phyloP scores from a whole-genome alignment of 176 grass and related monocot genomes.

The Dactylis glomerata region DNA sequence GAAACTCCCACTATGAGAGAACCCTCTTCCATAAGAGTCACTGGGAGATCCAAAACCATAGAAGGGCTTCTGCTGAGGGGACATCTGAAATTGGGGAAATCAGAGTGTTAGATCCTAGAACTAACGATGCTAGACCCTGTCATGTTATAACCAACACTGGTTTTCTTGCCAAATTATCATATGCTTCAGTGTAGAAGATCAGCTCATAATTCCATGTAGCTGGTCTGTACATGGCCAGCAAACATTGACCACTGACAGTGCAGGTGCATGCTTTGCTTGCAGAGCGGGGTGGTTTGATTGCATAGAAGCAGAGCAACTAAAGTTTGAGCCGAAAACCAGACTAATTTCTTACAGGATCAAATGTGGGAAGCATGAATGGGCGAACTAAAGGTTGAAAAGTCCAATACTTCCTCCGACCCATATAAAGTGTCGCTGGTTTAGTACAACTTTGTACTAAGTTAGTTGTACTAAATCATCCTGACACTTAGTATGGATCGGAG shows the following conservation, averaged over 20 bases:
- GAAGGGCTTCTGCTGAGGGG: slow-evolving; percentile 65
- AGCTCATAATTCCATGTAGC: slow-evolving; percentile 8
- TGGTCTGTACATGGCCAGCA: neutral
- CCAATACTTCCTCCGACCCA: too few species aligned
- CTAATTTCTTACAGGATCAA: slow-evolving; percentile 1
- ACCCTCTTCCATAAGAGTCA: slow-evolving; percentile 59
- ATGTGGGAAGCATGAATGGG: neutral
- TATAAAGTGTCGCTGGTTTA: too few species aligned
- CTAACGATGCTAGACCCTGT: neutral
- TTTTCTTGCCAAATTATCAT: neutral
- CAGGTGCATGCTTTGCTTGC: slow-evolving; percentile 4
- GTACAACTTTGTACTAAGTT: too few species aligned
- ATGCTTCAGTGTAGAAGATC: neutral
- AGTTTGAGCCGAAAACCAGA: neutral
- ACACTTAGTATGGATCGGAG: too few species aligned
- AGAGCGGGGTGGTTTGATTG: neutral
- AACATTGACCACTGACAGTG: neutral
- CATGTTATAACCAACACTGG: neutral
- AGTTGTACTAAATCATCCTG: too few species aligned
- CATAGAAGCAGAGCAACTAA: neutral
- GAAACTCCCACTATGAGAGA: slow-evolving; percentile 53
- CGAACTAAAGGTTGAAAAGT: neutral
- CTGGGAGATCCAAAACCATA: slow-evolving; percentile 68
- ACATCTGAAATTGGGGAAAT: slow-evolving; percentile 21
- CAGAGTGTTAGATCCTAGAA: slow-evolving; percentile 5